These are phyloP conservation scores for Flaveria robusta DNA, from an alignment of 129 eudicot species.

Conservation along the genomic window DNA sequence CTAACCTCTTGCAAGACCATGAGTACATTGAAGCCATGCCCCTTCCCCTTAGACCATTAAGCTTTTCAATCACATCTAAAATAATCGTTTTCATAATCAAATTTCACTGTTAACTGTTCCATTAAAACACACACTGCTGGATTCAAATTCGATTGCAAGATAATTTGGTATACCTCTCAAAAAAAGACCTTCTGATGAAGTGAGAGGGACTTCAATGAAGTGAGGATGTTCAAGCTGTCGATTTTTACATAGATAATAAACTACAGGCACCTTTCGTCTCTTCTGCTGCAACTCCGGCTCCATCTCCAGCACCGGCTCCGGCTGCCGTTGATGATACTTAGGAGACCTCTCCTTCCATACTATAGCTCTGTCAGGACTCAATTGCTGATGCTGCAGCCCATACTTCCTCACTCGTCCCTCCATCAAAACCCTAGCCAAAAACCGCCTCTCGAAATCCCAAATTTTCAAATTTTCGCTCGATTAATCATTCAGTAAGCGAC, in stretches of 20 bases:
- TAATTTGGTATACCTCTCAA: slow-evolving; percentile 60
- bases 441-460: slow-evolving; percentile 14
- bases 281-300: slow-evolving; percentile 30
- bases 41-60: slow-evolving; percentile 82
- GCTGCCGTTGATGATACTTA: slow-evolving; percentile 51
- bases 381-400: slow-evolving; percentile 59
- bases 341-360: slow-evolving; percentile 97
- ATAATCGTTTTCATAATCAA: slow-evolving; percentile 10
- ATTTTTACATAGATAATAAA: slow-evolving; percentile 82
- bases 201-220: slow-evolving; percentile 77
- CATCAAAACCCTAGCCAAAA: slow-evolving; percentile 52
- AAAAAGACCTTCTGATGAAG: slow-evolving; percentile 83
- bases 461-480: slow-evolving; percentile 3
- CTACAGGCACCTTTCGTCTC: slow-evolving; percentile 64
- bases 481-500: slow-evolving; percentile 10
- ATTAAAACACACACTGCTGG: slow-evolving; percentile 13
- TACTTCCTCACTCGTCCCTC: slow-evolving; percentile 72
- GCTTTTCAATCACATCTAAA: slow-evolving; percentile 90
- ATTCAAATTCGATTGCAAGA: slow-evolving; percentile 51
- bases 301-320: slow-evolving; percentile 18
- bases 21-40: slow-evolving; percentile 96
- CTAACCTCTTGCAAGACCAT: slow-evolving; percentile 99
- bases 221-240: slow-evolving; percentile 99
- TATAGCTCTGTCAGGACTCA: slow-evolving; percentile 92
- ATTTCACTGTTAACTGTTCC: neutral